Conservation (phyloP, 306 rosid genomes). For the Hylodesmum podocarpum region DNA sequence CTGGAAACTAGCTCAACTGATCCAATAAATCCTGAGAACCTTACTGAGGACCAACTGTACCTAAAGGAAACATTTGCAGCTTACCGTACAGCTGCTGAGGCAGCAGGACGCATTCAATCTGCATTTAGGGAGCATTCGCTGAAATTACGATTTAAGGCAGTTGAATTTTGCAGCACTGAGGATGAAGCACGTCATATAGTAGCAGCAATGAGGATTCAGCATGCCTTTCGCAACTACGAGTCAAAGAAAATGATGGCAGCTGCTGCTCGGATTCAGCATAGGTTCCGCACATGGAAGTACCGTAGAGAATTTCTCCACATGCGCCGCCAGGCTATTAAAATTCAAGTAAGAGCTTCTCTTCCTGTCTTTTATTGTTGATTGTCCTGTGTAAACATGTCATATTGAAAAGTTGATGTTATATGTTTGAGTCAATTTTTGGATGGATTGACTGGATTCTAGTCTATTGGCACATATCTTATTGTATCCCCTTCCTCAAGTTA, state of each 20-base stretch:
- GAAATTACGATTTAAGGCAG: conserved; percentile 43
- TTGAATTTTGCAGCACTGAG: conserved; percentile 54
- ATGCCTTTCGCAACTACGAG: conserved; percentile 79
- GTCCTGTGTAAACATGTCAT: neutral
- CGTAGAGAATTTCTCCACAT: conserved; percentile 71
- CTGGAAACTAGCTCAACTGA: conserved; percentile 55
- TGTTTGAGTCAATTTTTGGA: conserved; percentile 12
- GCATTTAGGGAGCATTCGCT: conserved; percentile 79
- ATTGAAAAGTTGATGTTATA: neutral
- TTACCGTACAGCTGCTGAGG: conserved; percentile 83
- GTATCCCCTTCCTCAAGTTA: conserved; percentile 6
- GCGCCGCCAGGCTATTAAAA: conserved; percentile 75
- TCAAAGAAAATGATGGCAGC: conserved; percentile 55
- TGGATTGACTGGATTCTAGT: neutral
- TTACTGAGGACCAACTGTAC: conserved; percentile 71
- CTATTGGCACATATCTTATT: conserved; percentile 8
- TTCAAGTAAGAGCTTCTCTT: conserved; percentile 64
- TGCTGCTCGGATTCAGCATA: conserved; percentile 79
- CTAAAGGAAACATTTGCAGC: conserved; percentile 82
- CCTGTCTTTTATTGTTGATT: conserved; percentile 1
- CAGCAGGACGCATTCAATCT: conserved; percentile 85
- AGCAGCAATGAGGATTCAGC: conserved; percentile 98
- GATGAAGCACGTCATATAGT: conserved; percentile 76
- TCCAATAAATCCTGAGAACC: conserved; percentile 46
- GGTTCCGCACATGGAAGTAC: conserved; percentile 77